Base-by-base conservation (phyloP, 2,329 filamentous ascomycete species). In the Macrophomina tecta region DNA sequence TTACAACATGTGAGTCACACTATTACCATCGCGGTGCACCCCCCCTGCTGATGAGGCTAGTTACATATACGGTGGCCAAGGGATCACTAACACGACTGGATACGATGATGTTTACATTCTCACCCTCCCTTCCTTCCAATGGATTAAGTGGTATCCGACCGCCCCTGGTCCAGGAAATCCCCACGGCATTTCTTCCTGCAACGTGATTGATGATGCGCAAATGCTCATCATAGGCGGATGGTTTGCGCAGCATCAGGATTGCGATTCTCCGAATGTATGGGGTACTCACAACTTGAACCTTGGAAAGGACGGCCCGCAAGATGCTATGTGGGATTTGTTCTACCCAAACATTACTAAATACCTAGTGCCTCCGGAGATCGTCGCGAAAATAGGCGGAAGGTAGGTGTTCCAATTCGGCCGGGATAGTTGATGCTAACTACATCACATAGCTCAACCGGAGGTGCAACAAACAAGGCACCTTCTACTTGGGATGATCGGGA, bases 31-130 rank as follows among this genome's bases (percentile, higher is more conserved):
- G 6, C 30, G 14, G 34, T 9, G 28, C 7, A 60, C 32, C 9
- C 8, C 30, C 36, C 5, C 16, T 16, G 36, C 58, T 62, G 58
- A 62, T 42, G 9, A 9, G 42, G n/a, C 40, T 58, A 89, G 86
- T 42, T 89, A 90, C 69, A 72, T 89, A 2, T 89, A 89, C 71
- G 88, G 88, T 51, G 88, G 88, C 16, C 79, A 81, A 30, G 82
- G 82, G 7, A 82, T 86, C 64, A 78, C 80, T 1, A 76, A 83
- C 45, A 79, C 80, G 0, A 77, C 81, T 14, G 87, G 85, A 28
- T 89, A 82, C 71, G 86, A 89, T 71, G 87, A 90, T 76, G 81
- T 86, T 65, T 90, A 88, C 71, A 85, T 90, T 65, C 80, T 90
- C 23, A 83, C 84, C 7, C 79, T 90, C 16, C 88, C 88, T 1